phyloP scores from a whole-genome alignment of 1,139 yeast genomes.

The Hansenula sp. region DNA sequence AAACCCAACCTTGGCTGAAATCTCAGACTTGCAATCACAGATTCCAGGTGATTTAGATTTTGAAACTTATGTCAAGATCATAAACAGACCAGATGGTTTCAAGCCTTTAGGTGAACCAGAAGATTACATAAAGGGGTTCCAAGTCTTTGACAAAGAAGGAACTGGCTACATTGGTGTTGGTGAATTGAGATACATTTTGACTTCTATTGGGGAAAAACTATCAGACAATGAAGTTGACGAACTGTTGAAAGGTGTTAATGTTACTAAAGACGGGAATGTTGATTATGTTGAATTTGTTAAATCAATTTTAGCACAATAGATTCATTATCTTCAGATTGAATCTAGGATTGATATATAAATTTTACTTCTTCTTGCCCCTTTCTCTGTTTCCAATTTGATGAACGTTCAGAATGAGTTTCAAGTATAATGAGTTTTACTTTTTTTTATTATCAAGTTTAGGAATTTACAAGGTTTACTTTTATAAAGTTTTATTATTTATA shows the following conservation, averaged over 20 bases:
- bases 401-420: no score
- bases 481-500: background rate
- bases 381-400: no score
- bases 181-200: constrained; percentile 88
- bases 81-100: constrained; percentile 87
- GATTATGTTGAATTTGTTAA: constrained; percentile 94
- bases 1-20: constrained; percentile 93
- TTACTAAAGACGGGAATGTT: constrained; percentile 90
- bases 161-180: constrained; percentile 98
- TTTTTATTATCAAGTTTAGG: background rate
- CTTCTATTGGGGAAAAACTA: constrained; percentile 91
- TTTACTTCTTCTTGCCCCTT: no score
- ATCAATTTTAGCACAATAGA: constrained; percentile 80
- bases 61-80: constrained; percentile 72
- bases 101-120: constrained; percentile 91
- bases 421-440: background rate
- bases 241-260: constrained; percentile 89
- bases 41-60: constrained; percentile 48
- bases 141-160: constrained; percentile 93
- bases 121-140: constrained; percentile 96
- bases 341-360: no score
- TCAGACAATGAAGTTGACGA: constrained; percentile 92
- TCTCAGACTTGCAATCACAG: constrained; percentile 64
- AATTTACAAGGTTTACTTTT: background rate
- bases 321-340: no score